Conservation (phyloP, 2,329 filamentous ascomycete genomes). For the Blastomyces gilchristii region DNA sequence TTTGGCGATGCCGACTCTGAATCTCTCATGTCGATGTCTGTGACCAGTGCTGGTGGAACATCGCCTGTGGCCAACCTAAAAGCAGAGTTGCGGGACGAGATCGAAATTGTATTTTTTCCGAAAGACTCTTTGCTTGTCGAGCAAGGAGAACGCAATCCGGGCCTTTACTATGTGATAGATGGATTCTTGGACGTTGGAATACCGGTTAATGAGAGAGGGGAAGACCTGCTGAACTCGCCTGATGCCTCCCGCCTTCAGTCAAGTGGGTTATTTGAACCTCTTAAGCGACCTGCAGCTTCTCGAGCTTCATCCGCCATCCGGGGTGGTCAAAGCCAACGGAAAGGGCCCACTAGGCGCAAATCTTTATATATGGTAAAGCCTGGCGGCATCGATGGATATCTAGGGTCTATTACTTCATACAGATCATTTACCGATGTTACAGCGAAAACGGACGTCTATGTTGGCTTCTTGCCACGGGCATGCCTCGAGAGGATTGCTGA, state of each 20-base stretch:
- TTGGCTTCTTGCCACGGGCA: slow-evolving; percentile 79
- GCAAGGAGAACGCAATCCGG: slow-evolving; percentile 92
- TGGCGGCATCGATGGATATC: slow-evolving; percentile 84
- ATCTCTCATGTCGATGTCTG: slow-evolving; percentile 61
- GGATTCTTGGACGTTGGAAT: slow-evolving; percentile 92
- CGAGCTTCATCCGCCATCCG: slow-evolving; percentile 21
- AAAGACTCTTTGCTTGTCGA: slow-evolving; percentile 91
- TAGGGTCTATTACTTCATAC: slow-evolving; percentile 89
- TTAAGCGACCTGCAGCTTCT: slow-evolving; percentile 39
- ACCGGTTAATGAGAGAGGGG: slow-evolving; percentile 53
- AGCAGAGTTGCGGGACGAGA: slow-evolving; percentile 77
- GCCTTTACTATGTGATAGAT: slow-evolving; percentile 94
- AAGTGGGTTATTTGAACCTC: slow-evolving; percentile 36
- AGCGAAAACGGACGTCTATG: slow-evolving; percentile 96
- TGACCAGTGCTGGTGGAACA: slow-evolving; percentile 52
- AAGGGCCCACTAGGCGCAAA: slow-evolving; percentile 43
- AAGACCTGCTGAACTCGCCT: slow-evolving; percentile 31
- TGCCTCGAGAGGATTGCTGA: slow-evolving; percentile 89
- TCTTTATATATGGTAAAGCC: slow-evolving; percentile 89
- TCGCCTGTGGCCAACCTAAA: slow-evolving; percentile 55
- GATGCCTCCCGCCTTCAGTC: slow-evolving; percentile 20
- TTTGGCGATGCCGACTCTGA: slow-evolving; percentile 71
- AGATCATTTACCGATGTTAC: slow-evolving; percentile 93
- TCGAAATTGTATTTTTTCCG: slow-evolving; percentile 96
- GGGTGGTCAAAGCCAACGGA: slow-evolving; percentile 26